phyloP scores from a whole-genome alignment of 2,329 filamentous ascomycete species.

The Colletotrichum brevisporum region DNA sequence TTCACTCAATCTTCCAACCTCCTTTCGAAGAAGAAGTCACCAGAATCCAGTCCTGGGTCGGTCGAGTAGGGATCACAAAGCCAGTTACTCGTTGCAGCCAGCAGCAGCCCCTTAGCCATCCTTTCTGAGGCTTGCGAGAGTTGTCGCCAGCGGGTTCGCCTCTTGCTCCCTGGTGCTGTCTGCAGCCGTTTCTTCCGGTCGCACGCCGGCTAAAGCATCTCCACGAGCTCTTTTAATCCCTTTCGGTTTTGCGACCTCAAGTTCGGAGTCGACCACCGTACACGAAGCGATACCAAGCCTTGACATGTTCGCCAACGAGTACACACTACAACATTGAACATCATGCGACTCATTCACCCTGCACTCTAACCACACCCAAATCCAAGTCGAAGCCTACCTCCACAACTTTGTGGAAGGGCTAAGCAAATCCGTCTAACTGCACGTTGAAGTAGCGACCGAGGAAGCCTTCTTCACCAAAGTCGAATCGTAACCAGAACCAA shows the following conservation, averaged over 20 bases:
- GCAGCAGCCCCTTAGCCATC: too few relatives aligned
- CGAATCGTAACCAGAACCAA: constrained; percentile 19
- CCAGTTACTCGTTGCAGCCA: too few relatives aligned
- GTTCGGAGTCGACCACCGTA: background rate
- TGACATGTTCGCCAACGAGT: constrained; percentile 23
- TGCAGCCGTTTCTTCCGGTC: too few relatives aligned
- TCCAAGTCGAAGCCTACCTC: background rate
- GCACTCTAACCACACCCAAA: constrained; percentile 10
- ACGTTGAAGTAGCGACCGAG: background rate
- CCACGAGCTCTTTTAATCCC: background rate
- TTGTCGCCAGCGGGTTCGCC: too few relatives aligned
- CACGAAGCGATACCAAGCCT: background rate
- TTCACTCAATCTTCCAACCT: too few relatives aligned
- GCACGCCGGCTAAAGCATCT: background rate
- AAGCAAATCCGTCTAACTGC: background rate
- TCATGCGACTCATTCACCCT: constrained; percentile 21
- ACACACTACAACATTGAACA: constrained; percentile 15
- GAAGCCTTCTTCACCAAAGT: background rate
- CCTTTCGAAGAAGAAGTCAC: too few relatives aligned
- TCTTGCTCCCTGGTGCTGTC: too few relatives aligned
- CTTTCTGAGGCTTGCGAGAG: too few relatives aligned
- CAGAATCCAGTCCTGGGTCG: too few relatives aligned
- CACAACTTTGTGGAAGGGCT: background rate
- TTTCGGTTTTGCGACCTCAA: background rate
- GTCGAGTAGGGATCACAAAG: too few relatives aligned